These are phyloP conservation scores for Exutisphaerella laricina DNA, from an alignment of 2,329 filamentous ascomycete genomes.

Conservation along the genomic window DNA sequence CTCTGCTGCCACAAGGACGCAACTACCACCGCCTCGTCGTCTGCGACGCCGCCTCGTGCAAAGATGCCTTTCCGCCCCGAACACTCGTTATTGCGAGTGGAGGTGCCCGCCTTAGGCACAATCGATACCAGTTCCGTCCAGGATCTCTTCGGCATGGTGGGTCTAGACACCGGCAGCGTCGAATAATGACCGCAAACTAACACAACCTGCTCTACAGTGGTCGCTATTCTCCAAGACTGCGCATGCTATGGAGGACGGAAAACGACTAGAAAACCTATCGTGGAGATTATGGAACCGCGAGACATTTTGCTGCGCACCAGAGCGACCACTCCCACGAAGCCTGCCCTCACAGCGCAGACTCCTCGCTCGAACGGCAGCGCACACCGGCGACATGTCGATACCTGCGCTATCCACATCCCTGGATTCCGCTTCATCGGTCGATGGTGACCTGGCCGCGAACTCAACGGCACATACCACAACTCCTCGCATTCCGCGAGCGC, in stretches of 20 bases:
- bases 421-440: slow-evolving; percentile 40
- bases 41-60: slow-evolving; percentile 25
- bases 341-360: slow-evolving; percentile 19
- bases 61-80: slow-evolving; percentile 80
- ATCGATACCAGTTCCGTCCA: slow-evolving; percentile 90
- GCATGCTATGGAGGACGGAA: slow-evolving; percentile 87
- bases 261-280: slow-evolving; percentile 87
- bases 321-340: slow-evolving; percentile 28
- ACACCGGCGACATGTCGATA: slow-evolving; percentile 17
- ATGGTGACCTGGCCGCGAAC: slow-evolving; percentile 38
- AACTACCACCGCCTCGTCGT: slow-evolving; percentile 2
- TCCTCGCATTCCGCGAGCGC: slow-evolving; percentile 49
- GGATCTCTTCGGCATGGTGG: slow-evolving; percentile 79
- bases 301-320: slow-evolving; percentile 75
- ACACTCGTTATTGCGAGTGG: slow-evolving; percentile 82
- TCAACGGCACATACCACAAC: slow-evolving; percentile 45
- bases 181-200: slow-evolving; percentile 7
- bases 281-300: slow-evolving; percentile 95
- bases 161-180: slow-evolving; percentile 13
- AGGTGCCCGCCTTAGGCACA: slow-evolving; percentile 86
- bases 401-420: slow-evolving; percentile 46
- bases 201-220: slow-evolving; percentile 24
- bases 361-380: slow-evolving; percentile 9
- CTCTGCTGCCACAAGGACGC: not conserved
- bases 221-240: slow-evolving; percentile 90